phyloP scores from a whole-genome alignment of 345 rosid genomes.

The Erodium maritimum region DNA sequence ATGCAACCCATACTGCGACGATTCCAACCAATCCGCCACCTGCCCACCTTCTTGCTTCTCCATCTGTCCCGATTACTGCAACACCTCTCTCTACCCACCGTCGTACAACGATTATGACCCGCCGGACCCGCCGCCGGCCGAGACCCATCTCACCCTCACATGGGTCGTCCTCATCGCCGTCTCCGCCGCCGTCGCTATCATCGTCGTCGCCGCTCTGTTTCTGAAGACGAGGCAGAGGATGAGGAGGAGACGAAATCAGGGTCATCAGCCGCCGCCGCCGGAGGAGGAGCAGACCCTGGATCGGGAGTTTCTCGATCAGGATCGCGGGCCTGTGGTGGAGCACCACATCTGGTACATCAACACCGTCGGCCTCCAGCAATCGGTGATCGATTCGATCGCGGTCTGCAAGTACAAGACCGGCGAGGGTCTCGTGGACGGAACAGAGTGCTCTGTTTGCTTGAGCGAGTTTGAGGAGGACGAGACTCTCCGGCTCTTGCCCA shows the following conservation, averaged over 20 bases:
- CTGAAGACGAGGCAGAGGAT: slow-evolving; percentile 18
- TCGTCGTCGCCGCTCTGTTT: slow-evolving; percentile 14
- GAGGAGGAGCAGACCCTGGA: slow-evolving; percentile 5
- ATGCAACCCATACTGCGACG: neutral
- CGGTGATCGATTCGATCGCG: slow-evolving; percentile 43
- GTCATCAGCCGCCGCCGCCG: too few relatives aligned
- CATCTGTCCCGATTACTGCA: slow-evolving; percentile 21
- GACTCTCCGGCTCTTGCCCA: slow-evolving; percentile 48
- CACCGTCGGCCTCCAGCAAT: slow-evolving; percentile 46
- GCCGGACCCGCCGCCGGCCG: neutral
- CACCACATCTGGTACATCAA: slow-evolving; percentile 65
- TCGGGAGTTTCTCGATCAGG: slow-evolving; percentile 26
- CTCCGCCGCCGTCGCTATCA: slow-evolving; percentile 20
- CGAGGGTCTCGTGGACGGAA: slow-evolving; percentile 50
- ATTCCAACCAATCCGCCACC: neutral
- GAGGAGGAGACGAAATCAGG: slow-evolving; percentile 7
- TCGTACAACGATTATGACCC: slow-evolving; percentile 1
- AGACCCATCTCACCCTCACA: neutral
- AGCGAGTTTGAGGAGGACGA: slow-evolving; percentile 61
- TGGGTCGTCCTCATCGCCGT: slow-evolving; percentile 19
- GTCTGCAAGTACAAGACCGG: slow-evolving; percentile 32
- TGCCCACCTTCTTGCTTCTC: neutral
- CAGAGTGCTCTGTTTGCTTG: slow-evolving; percentile 71
- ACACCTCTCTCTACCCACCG: neutral
- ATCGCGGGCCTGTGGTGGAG: slow-evolving; percentile 31